Evolutionary conservation across 139 green algal species (phyloP), one percentile per base, ranked within the genome.

Genomic region (Pedinophyceae sp.): DNA sequence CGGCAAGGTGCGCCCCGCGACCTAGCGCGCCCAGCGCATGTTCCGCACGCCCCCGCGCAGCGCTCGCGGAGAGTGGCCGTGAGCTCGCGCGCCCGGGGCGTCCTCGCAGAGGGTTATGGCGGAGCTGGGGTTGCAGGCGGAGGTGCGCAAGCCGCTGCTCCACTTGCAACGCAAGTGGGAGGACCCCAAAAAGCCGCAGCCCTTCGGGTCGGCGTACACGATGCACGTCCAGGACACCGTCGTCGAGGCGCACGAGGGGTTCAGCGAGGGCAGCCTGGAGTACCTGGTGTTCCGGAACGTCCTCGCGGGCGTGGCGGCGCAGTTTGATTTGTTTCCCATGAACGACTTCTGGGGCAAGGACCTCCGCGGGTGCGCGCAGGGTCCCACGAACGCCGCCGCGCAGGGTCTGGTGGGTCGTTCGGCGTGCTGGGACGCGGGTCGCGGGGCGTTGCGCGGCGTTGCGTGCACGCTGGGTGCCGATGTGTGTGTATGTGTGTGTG

Each of bases 271-370:
- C 2, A 82, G 69, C 1, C 66, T 74, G 3, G 82, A 91, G 67
- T 91, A 85, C 62, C 60, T 91, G n/a, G 82, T 91, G 5, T 91
- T 82, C 53, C 51, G 49, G n/a, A 81, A 62, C 26, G 67, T 70
- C 3, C 64, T 91, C 41, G 48, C 61, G 20, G 64, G 25, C 2
- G 61, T 86, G 28, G 79, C 74, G 25, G 51, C 40, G 3, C 41
- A 70, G 38, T 56, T 66, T 50, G 77, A 69, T n/a, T 55, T 90
- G 50, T 30, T 72, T 15, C 77, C 76, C 18, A 68, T 89, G 13
- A 13, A 43, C 10, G 10, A 43, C 10, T 13, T 19, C 34, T 43
- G 34, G 34, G 34, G 34, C 34, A 43, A 43, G 34, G 34, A 43
- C 10, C 34, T 43, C 34, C 34, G 34, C 34, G 13, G 34, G 34